Evolutionary conservation across 2,329 filamentous ascomycete species (phyloP).

Genomic region (Hypoxylon sp.): DNA sequence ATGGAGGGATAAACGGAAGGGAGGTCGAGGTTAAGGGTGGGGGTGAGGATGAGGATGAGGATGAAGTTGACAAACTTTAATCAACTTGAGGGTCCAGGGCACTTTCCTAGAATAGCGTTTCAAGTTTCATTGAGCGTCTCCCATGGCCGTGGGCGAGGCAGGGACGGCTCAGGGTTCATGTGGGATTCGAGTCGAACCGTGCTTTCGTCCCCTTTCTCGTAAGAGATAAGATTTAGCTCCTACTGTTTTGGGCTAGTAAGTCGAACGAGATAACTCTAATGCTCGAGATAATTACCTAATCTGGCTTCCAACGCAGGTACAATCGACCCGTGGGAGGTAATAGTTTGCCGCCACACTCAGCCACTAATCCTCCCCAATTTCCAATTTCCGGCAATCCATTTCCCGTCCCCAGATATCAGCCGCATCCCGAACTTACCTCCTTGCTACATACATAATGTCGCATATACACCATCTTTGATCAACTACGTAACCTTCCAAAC

Average conservation of each 20-base stretch:
- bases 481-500: constrained; percentile 9
- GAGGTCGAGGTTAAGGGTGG: no score
- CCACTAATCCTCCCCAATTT: constrained; percentile 20
- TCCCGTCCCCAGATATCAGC: constrained; percentile 33
- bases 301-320: constrained; percentile 15
- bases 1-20: neutral
- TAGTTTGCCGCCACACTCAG: constrained; percentile 24
- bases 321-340: constrained; percentile 1
- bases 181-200: neutral
- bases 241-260: neutral
- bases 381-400: neutral
- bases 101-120: constrained; percentile 13
- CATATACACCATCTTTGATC: constrained; percentile 13
- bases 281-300: neutral
- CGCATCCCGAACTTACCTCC: constrained; percentile 29
- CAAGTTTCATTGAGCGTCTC: constrained; percentile 2
- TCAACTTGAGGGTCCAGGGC: neutral
- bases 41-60: no score
- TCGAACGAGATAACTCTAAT: constrained; percentile 13
- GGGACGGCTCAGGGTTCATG: neutral
- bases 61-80: constrained; percentile 17
- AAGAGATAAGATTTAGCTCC: neutral
- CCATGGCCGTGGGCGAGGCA: neutral
- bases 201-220: neutral
- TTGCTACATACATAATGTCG: neutral